Evolutionary conservation across 352 stramenopile genomes (phyloP).

Genomic region (Phytophthora pisi): DNA sequence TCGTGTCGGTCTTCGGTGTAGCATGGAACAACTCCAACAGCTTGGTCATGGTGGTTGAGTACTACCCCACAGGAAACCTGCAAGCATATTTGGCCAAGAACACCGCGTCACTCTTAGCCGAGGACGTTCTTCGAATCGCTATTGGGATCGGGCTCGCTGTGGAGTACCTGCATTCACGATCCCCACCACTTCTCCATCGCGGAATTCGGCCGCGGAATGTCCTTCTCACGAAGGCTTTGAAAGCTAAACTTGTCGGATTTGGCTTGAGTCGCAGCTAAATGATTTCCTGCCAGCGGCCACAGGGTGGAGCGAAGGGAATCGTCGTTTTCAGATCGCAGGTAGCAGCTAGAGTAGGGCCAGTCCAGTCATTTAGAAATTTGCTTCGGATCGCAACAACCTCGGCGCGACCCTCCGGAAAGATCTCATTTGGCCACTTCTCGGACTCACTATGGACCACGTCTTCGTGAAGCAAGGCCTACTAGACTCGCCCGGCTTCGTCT

Average conservation of each 20-base stretch:
- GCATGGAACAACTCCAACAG: conserved; percentile 49
- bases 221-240: conserved; percentile 63
- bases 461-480: no score
- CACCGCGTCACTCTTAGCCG: conserved; percentile 17
- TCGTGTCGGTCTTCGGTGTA: conserved; percentile 42
- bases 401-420: no score
- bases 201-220: conserved; percentile 44
- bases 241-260: conserved; percentile 36
- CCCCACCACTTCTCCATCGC: conserved; percentile 32
- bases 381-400: no score
- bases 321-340: no score
- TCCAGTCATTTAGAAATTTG: no score
- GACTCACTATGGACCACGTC: no score
- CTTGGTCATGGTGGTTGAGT: conserved; percentile 48
- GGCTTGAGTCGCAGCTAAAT: neutral
- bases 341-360: no score
- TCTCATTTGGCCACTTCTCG: no score
- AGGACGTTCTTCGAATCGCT: conserved; percentile 36
- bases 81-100: conserved; percentile 35
- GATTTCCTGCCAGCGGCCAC: no score
- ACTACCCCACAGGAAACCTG: conserved; percentile 40
- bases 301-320: no score
- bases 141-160: conserved; percentile 36
- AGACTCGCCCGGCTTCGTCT: no score
- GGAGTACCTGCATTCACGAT: conserved; percentile 27